Base-by-base conservation (phyloP, 352 stramenopile genomes). In the Phytophthora pini region DNA sequence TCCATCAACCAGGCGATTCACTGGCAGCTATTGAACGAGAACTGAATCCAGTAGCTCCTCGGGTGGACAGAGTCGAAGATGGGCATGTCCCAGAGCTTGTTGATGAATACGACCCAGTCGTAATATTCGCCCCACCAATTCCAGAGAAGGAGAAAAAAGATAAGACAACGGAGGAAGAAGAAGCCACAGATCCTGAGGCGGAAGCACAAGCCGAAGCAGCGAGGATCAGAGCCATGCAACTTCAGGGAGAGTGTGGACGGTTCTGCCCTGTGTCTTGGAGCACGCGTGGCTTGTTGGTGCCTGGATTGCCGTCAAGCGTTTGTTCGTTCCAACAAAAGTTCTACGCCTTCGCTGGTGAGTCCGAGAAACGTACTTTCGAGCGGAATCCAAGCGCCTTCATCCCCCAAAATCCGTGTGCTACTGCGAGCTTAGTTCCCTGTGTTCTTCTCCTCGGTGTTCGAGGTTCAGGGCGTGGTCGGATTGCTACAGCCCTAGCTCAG, bases 201-300 rank as follows among this genome's bases (percentile, higher is more conserved):
- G 36, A 68, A 53, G 57, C 41, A 10, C 50, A 67, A 58, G 47
- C 47, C n/a, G 11, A 61, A 62, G 58, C 63, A 44, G 50, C 55
- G 47, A 54, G 50, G 36, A 51, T 10, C 12, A 44, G 46, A 52
- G 52, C 68, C 17, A 24, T 66, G 4, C 50, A 49, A 29, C 59
- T 77, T 72, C 53, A 85, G 13, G 84, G 84, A 5, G 82, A 88
- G 46, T 86, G 75, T 20, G 79, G 60, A 3, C 82, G 71, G 8
- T 93, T 84, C 47, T 93, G 84, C 13, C 61, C 81, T 6, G 84
- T 93, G 11, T 73, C 79, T n/a, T 93, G 81, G 84, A 9, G 26
- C 15, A 69, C 52, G 0, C 79, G 76, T 47, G 49, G 59, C 0
- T 9, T 74, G 1, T 57, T 92, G 9, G 57, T 87, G 9, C 80